phyloP scores from a whole-genome alignment of 2,329 filamentous ascomycete genomes.

The Ophiostoma tasmaniense region DNA sequence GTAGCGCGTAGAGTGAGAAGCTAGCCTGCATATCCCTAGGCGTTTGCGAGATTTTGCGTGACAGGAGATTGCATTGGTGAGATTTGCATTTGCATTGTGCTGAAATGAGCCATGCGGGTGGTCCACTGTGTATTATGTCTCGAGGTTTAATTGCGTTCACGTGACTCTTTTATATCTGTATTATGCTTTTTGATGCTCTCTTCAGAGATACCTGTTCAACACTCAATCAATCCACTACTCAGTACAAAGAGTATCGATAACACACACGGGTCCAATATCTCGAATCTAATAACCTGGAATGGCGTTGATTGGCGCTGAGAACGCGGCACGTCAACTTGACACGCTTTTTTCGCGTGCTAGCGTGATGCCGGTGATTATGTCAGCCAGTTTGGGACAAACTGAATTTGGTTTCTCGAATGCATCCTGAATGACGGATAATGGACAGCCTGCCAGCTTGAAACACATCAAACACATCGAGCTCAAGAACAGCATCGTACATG shows the following conservation, averaged over 20 bases:
- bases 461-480: no score
- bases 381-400: no score
- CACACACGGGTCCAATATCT: not conserved
- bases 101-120: not conserved
- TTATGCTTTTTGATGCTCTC: no score
- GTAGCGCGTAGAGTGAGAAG: not conserved
- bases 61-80: not conserved
- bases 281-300: not conserved
- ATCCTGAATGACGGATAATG: no score
- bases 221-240: no score
- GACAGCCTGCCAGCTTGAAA: no score
- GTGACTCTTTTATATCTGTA: no score
- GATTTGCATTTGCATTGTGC: not conserved
- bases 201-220: no score
- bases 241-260: no score
- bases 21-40: not conserved
- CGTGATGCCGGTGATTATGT: not conserved
- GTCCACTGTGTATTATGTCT: not conserved
- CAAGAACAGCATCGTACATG: no score
- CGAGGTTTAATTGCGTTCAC: no score
- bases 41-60: not conserved
- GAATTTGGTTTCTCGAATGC: no score
- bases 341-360: not conserved
- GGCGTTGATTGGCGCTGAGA: not conserved
- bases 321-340: not conserved